phyloP scores from a whole-genome alignment of 805 yeast genomes.

The Yamadazyma laniorum region DNA sequence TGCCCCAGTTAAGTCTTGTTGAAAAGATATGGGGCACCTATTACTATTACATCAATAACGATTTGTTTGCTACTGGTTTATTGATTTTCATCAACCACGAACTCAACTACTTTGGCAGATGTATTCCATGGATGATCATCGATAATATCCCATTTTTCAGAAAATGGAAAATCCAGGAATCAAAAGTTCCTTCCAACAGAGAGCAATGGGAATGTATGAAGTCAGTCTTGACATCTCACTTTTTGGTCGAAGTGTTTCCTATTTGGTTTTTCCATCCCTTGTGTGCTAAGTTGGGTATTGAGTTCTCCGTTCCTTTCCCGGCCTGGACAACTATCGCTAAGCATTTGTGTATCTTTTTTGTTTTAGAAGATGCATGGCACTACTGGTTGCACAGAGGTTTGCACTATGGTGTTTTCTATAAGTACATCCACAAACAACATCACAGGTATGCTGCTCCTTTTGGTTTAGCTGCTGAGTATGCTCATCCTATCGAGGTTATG shows the following conservation, averaged over 20 bases:
- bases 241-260: conserved; percentile 58
- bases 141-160: conserved; percentile 52
- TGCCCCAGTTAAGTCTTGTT: conserved; percentile 29
- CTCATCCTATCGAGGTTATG: conserved; percentile 59
- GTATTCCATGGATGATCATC: conserved; percentile 57
- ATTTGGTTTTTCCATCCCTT: conserved; percentile 64
- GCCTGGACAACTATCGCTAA: conserved; percentile 36
- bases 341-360: conserved; percentile 50
- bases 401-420: conserved; percentile 56
- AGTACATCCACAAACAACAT: conserved; percentile 58
- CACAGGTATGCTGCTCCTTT: conserved; percentile 63
- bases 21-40: conserved; percentile 57
- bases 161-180: conserved; percentile 53
- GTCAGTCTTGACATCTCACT: conserved; percentile 55
- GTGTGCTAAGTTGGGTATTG: conserved; percentile 47
- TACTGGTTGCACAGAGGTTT: conserved; percentile 58
- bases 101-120: conserved; percentile 56
- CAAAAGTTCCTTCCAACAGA: conserved; percentile 49
- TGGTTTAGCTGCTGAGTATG: conserved; percentile 61
- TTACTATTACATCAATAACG: conserved; percentile 54
- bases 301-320: conserved; percentile 55
- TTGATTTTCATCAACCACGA: conserved; percentile 56
- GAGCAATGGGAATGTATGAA: conserved; percentile 65
- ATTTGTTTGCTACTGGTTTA: conserved; percentile 56
- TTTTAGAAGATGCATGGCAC: conserved; percentile 59